A percentile compares a stretch with the other conserved stretches of the same genome.
Conservation (phyloP, 2,329 filamentous ascomycete genomes). For the Exophiala sideris region DNA sequence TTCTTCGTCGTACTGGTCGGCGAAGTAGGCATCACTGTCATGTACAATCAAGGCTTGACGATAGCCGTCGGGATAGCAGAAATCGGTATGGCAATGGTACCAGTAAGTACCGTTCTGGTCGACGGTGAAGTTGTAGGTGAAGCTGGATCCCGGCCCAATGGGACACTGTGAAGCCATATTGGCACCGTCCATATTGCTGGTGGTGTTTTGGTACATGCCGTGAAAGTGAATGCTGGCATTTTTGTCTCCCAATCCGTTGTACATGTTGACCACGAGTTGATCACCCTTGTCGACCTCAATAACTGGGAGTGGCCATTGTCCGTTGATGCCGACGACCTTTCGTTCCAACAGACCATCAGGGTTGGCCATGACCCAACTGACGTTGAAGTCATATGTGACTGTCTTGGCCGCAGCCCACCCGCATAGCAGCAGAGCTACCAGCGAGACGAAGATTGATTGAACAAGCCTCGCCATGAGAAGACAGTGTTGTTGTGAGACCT, state of each 20-base stretch:
- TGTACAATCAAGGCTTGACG: conserved; percentile 63
- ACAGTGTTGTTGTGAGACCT: neutral
- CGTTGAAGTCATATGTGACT: conserved; percentile 60
- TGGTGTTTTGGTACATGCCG: conserved; percentile 66
- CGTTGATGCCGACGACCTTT: conserved; percentile 73
- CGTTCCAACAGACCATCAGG: conserved; percentile 66
- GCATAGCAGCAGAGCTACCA: conserved; percentile 25
- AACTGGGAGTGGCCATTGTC: conserved; percentile 68
- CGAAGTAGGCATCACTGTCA: conserved; percentile 59
- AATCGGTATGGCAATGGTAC: conserved; percentile 69
- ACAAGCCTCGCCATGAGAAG: conserved; percentile 28
- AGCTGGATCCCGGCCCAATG: conserved; percentile 61
- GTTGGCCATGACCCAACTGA: conserved; percentile 68
- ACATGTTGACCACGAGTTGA: conserved; percentile 37
- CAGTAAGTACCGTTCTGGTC: conserved; percentile 72
- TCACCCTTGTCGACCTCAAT: conserved; percentile 40
- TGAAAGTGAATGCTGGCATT: conserved; percentile 57
- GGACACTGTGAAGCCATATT: conserved; percentile 63
- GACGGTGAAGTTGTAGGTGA: conserved; percentile 69
- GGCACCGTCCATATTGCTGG: conserved; percentile 69
- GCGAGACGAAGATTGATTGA: conserved; percentile 39
- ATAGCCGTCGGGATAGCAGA: conserved; percentile 69
- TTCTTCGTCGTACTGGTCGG: conserved; percentile 59
- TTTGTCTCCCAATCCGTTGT: conserved; percentile 39
- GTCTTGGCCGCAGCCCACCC: conserved; percentile 29